Evolutionary conservation across 2,329 filamentous ascomycete genomes (phyloP).

Genomic region (Claviceps spartinae): DNA sequence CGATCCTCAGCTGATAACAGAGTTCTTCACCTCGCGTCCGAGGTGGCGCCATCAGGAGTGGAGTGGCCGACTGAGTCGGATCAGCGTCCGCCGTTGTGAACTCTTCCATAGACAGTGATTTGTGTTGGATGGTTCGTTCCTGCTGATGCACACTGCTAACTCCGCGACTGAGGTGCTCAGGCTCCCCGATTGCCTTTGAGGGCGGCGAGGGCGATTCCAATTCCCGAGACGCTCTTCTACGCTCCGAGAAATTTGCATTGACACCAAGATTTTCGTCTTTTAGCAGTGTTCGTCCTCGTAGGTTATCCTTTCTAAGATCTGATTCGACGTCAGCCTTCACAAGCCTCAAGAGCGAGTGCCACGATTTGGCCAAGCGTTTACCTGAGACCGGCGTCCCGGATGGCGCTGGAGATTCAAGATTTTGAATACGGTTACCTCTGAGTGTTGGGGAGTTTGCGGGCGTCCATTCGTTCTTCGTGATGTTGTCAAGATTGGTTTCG

Average conservation of each 20-base stretch:
- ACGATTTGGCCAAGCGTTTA: slow-evolving; percentile 8
- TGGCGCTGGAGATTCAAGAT: slow-evolving; percentile 38
- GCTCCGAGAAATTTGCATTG: slow-evolving; percentile 14
- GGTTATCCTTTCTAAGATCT: slow-evolving; percentile 19
- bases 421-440: slow-evolving; percentile 36
- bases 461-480: slow-evolving; percentile 21
- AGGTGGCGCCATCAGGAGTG: slow-evolving; percentile 37
- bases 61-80: not conserved
- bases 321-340: slow-evolving; percentile 6
- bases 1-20: slow-evolving; percentile 21
- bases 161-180: not conserved
- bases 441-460: slow-evolving; percentile 26
- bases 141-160: not conserved
- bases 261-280: not conserved
- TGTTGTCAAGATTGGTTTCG: slow-evolving; percentile 38
- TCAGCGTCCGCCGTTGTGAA: not conserved
- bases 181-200: not conserved
- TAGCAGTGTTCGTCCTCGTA: slow-evolving; percentile 6
- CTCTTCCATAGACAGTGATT: not conserved
- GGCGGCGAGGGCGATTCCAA: slow-evolving; percentile 8
- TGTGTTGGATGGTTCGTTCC: not conserved
- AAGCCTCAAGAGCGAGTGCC: not conserved
- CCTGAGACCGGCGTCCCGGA: slow-evolving; percentile 36
- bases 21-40: slow-evolving; percentile 20
- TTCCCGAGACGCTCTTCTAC: slow-evolving; percentile 6